Base-by-base conservation (phyloP, 306 rosid species). In the Rubus idaeus region DNA sequence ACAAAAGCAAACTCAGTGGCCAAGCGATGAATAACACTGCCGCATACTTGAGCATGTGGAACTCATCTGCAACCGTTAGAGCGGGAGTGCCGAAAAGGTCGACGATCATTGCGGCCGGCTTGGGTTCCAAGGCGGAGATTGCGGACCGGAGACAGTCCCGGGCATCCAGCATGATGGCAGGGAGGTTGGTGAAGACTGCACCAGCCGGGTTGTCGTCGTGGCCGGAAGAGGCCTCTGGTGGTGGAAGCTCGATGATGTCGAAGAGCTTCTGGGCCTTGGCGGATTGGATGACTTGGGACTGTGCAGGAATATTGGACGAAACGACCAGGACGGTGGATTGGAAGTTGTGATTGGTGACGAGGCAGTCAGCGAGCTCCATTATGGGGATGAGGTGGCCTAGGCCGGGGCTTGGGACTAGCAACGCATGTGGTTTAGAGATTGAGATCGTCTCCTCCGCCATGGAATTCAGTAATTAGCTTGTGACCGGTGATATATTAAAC, bases 61-160 rank as follows among this genome's bases (percentile, higher is more conserved):
- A 44, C 4, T 89, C 94, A 7, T 83, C 86, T 14, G 90, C 87
- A 67, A 89, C 57, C 16, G 78, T 79, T 1, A 89, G 47, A n/a
- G 81, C 81, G 1, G 12, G 18, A 1, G 85, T 52, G 3, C 94
- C 87, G 44, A 87, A 89, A 1, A 87, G 7, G 55, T 89, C 94
- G 0, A 87, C 86, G 41, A 89, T 67, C 23, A 42, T 39, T 0
- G 84, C 49, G 0, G 88, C 89, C 37, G n/a, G 58, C 58, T 53
- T 53, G 23, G 8, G 23, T 3, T 53, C 2, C 23, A 53, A 5
- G 58, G 58, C 58, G 1, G 58, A 53, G 23, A 53, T 53, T 5
- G 23, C 58, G 0, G 58, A 18, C 23, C 58, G 58, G 58, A 53
- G 58, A 53, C 20, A 8, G 21, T 18, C n/a, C 37, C 71, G 71